phyloP scores from a whole-genome alignment of 2,329 filamentous ascomycete species.

The Pseudocercospora pini-densiflorae region DNA sequence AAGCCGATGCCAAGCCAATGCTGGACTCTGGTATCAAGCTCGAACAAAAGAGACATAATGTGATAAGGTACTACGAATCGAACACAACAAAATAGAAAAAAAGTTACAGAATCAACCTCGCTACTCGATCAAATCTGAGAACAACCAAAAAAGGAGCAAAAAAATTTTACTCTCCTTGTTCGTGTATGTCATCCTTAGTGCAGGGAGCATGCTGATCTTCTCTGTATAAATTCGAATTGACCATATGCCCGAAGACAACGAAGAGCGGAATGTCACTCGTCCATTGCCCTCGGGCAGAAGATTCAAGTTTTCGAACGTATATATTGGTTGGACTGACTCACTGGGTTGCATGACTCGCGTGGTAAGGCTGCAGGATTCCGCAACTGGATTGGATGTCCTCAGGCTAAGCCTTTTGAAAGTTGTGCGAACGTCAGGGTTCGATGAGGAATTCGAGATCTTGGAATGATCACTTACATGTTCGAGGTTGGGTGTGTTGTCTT shows the following conservation, averaged over 20 bases:
- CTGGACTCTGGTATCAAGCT: too few relatives aligned
- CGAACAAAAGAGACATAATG: too few relatives aligned
- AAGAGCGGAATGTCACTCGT: neutral
- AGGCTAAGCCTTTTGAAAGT: too few relatives aligned
- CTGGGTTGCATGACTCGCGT: neutral
- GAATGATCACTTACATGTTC: too few relatives aligned
- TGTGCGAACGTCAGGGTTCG: too few relatives aligned
- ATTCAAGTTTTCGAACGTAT: neutral
- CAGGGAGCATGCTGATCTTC: neutral
- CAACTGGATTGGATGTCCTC: neutral
- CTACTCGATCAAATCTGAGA: neutral
- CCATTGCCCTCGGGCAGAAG: neutral
- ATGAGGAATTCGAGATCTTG: too few relatives aligned
- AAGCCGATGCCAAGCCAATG: too few relatives aligned
- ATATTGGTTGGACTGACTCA: neutral
- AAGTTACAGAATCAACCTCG: too few relatives aligned
- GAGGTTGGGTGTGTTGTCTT: too few relatives aligned
- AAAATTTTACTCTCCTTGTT: neutral
- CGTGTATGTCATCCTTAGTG: neutral
- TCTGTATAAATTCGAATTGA: neutral
- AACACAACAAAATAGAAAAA: too few relatives aligned
- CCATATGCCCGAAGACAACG: neutral
- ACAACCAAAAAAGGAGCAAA: neutral
- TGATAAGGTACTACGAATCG: too few relatives aligned
- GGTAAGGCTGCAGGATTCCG: neutral